Evolutionary conservation across 768 basidiomycete genomes (phyloP).

Genomic region (Clitopilus passeckerianus): DNA sequence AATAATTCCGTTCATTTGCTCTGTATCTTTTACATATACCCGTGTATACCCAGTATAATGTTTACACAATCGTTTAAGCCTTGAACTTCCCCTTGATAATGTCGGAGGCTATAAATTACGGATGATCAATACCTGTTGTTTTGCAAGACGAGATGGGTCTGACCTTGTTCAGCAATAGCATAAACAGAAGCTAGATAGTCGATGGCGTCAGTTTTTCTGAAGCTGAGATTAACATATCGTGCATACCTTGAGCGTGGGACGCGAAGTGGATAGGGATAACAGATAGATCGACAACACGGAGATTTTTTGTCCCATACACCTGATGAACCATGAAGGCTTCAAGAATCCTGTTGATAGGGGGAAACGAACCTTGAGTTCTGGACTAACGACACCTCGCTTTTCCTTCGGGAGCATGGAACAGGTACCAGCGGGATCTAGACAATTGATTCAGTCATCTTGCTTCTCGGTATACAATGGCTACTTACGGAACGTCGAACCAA

Average conservation of each 20-base stretch:
- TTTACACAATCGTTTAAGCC: not conserved
- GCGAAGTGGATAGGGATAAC: constrained; percentile 47
- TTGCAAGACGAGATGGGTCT: not conserved
- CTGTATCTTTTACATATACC: not conserved
- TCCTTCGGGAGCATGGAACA: constrained; percentile 51
- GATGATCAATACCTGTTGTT: not conserved
- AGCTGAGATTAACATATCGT: not conserved
- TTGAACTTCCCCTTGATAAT: not conserved
- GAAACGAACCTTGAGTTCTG: constrained; percentile 31
- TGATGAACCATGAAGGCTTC: constrained; percentile 6
- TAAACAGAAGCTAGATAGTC: constrained; percentile 32
- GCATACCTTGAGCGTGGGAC: constrained; percentile 39
- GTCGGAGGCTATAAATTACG: not conserved
- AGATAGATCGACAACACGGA: constrained; percentile 54
- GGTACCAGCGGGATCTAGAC: constrained; percentile 39
- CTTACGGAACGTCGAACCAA: constrained; percentile 6
- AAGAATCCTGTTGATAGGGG: not conserved
- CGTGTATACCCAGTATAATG: not conserved
- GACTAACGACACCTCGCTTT: constrained; percentile 47
- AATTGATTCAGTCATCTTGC: not conserved
- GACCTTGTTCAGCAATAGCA: constrained; percentile 44
- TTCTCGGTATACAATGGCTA: not conserved
- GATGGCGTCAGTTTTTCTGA: not conserved
- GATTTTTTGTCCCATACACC: constrained; percentile 54
- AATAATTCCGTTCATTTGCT: not conserved